phyloP scores from a whole-genome alignment of 768 basidiomycete genomes.

The Pleurotus platypus region DNA sequence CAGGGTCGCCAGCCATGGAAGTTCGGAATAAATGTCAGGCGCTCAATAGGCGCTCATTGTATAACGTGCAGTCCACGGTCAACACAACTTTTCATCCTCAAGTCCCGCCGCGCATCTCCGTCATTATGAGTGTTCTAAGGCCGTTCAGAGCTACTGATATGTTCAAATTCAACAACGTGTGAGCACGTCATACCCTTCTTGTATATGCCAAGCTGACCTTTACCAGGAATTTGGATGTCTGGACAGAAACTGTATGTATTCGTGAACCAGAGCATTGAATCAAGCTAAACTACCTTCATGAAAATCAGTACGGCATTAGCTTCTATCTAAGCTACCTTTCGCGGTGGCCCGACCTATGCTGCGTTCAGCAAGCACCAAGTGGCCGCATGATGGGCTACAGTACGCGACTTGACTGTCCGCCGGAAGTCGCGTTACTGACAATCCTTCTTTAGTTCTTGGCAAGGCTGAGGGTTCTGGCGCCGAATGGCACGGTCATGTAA shows the following conservation, averaged over 20 bases:
- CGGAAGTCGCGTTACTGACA: not conserved
- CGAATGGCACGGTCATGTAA: constrained; percentile 95
- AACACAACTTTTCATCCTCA: not conserved
- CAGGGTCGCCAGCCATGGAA: not conserved
- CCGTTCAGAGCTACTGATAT: constrained; percentile 88
- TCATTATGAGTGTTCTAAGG: constrained; percentile 78
- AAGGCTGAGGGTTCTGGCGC: constrained; percentile 78
- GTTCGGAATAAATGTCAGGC: not conserved
- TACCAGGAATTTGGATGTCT: constrained; percentile 84
- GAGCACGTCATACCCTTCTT: constrained; percentile 18
- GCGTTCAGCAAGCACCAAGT: constrained; percentile 74
- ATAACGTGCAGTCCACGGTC: no score
- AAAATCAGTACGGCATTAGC: constrained; percentile 70
- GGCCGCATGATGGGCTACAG: constrained; percentile 93
- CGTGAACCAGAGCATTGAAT: not conserved
- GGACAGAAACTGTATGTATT: constrained; percentile 89
- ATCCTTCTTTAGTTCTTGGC: constrained; percentile 65
- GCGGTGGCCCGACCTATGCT: constrained; percentile 90
- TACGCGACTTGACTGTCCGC: constrained; percentile 31
- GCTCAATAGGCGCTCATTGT: no score
- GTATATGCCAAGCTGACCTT: not conserved
- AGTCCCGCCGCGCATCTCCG: no score
- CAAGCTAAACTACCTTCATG: not conserved
- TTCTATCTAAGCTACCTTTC: constrained; percentile 90
- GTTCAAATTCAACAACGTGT: constrained; percentile 93